phyloP scores from a whole-genome alignment of 1,284 basidiomycete species.

The Ganoderma meredithae region DNA sequence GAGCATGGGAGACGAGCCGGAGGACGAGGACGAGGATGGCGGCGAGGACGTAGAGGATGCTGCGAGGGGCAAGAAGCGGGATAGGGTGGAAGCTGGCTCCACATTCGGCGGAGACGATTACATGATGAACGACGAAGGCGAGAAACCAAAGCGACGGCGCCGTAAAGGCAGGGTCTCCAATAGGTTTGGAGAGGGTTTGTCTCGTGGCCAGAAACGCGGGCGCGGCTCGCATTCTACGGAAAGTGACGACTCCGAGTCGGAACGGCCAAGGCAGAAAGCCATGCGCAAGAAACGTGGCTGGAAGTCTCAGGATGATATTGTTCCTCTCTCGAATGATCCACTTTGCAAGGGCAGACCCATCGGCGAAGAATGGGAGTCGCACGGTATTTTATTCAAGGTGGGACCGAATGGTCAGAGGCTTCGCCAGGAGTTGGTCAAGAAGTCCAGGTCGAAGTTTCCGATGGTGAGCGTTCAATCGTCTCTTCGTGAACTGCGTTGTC shows the following conservation, averaged over 20 bases:
- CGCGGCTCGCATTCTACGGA: slow-evolving; percentile 60
- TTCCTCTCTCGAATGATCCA: slow-evolving; percentile 53
- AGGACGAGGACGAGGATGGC: slow-evolving; percentile 38
- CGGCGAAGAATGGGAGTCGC: slow-evolving; percentile 78
- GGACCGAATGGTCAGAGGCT: slow-evolving; percentile 73
- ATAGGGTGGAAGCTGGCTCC: slow-evolving; percentile 74
- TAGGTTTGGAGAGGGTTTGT: slow-evolving; percentile 52
- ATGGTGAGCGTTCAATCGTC: slow-evolving; percentile 61
- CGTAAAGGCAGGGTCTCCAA: slow-evolving; percentile 53
- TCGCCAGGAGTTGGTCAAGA: slow-evolving; percentile 72
- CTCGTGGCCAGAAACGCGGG: slow-evolving; percentile 70
- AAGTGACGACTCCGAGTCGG: slow-evolving; percentile 54
- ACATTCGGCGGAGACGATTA: slow-evolving; percentile 70
- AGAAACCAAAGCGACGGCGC: slow-evolving; percentile 40
- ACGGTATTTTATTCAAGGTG: slow-evolving; percentile 74
- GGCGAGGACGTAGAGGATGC: slow-evolving; percentile 26
- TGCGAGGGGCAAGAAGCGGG: slow-evolving; percentile 77
- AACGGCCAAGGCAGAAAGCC: slow-evolving; percentile 39
- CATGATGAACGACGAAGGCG: slow-evolving; percentile 34
- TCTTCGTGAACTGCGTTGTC: slow-evolving; percentile 9
- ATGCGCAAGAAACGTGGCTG: slow-evolving; percentile 47
- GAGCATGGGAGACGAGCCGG: slow-evolving; percentile 42
- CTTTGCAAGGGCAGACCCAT: slow-evolving; percentile 62
- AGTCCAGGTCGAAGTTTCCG: slow-evolving; percentile 67
- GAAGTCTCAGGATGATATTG: slow-evolving; percentile 43